Conservation (phyloP, 2,329 filamentous ascomycete species). For the Fusarium newnesense region DNA sequence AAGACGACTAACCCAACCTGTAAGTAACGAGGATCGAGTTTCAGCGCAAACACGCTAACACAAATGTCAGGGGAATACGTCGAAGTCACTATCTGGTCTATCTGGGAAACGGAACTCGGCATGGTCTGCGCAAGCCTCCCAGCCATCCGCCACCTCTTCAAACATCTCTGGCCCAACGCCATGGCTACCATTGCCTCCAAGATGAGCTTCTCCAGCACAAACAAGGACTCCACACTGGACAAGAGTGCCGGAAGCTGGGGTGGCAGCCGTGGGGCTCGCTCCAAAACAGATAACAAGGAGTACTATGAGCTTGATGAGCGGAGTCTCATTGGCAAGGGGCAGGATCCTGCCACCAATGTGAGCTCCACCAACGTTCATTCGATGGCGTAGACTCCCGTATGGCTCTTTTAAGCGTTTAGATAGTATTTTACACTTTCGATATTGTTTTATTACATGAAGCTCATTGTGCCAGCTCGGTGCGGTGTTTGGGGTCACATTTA, state of each 20-base stretch:
- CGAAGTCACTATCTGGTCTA: slow-evolving; percentile 37
- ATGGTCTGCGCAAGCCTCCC: slow-evolving; percentile 37
- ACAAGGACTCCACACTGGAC: slow-evolving; percentile 13
- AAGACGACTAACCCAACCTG: slow-evolving; percentile 32
- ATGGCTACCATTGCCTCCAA: slow-evolving; percentile 35
- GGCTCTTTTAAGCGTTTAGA: not conserved
- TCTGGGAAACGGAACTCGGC: slow-evolving; percentile 38
- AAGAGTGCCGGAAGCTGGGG: slow-evolving; percentile 29
- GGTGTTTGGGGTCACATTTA: not conserved
- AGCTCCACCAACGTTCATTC: slow-evolving; percentile 4
- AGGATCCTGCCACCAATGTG: not conserved
- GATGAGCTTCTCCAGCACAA: slow-evolving; percentile 16
- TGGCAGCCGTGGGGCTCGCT: slow-evolving; percentile 20
- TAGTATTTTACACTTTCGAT: not conserved
- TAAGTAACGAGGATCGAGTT: not conserved
- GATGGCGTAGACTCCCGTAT: not conserved
- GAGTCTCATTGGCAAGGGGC: slow-evolving; percentile 25
- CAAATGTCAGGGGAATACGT: slow-evolving; percentile 16
- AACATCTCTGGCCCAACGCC: slow-evolving; percentile 36
- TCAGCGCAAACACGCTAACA: not conserved
- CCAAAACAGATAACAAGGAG: slow-evolving; percentile 31
- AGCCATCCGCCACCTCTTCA: slow-evolving; percentile 35
- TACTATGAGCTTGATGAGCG: slow-evolving; percentile 35
- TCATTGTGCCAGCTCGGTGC: not conserved
- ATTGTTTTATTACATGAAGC: not conserved